Base-by-base conservation (phyloP, 805 yeast species). In the Lipomyces starkeyi region DNA sequence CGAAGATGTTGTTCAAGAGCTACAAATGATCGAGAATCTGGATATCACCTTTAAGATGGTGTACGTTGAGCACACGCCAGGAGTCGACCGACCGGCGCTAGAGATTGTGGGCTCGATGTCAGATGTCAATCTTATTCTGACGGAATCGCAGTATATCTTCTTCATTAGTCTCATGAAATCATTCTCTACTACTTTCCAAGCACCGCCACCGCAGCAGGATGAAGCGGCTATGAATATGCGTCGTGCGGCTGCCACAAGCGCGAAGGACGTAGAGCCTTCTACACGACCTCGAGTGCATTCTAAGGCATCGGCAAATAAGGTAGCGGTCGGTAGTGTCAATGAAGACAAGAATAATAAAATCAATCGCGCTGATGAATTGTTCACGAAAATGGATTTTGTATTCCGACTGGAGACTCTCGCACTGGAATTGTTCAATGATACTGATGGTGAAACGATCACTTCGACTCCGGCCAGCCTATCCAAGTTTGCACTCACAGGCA, bases 21-120 rank as follows among this genome's bases (percentile, higher is more conserved):
- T 90, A 37, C 88, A 89, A 65, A 86, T 94, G 71, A 74, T 93
- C 0, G 82, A 82, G 8, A 83, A 85, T 73, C 91, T 91, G 0
- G 91, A 90, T 69, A 78, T 81, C 34, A 76, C 83, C 17, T 79
- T 85, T 59, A 81, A 77, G 9, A 80, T 80, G 56, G 73, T 73
- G 32, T 76, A 76, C 5, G 74, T 73, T 3, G 78, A 78, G 59
- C 75, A 71, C 52, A 68, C 60, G 7, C 61, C 72, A 0, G 70
- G 72, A 1, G 72, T 17, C 43, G 67, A 72, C 49, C 53, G 73
- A 3, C 73, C 80, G 1, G 68, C 66, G 37, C 57, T 71, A 43
- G 70, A 67, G 58, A 55, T 75, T 64, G 60, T 68, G 57, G 70
- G 77, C 34, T 53, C 71, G 52, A 61, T 76, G 73, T 40, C 76